A percentile compares a stretch with the other conserved stretches of the same genome.
These are phyloP conservation scores for Xylaria sp. DNA, from an alignment of 495 filamentous ascomycete species.

Conservation along the genomic window DNA sequence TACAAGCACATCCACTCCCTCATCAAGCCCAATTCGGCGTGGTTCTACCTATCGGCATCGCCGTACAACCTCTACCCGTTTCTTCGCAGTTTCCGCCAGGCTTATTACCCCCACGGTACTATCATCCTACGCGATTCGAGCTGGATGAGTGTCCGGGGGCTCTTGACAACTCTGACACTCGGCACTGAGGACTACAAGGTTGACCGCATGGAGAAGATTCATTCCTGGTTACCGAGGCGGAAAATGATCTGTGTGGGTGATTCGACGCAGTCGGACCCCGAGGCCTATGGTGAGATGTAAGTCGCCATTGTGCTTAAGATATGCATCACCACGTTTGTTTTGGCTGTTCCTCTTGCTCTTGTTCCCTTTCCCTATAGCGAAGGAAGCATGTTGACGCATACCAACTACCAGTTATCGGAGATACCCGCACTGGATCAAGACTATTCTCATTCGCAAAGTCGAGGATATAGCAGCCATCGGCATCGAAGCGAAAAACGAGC, in stretches of 20 bases:
- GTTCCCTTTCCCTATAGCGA: neutral
- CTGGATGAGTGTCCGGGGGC: slow-evolving; percentile 85
- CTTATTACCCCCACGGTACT: slow-evolving; percentile 77
- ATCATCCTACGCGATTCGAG: slow-evolving; percentile 83
- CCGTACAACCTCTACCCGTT: slow-evolving; percentile 95
- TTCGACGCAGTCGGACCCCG: slow-evolving; percentile 89
- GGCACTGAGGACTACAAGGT: slow-evolving; percentile 88
- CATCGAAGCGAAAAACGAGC: slow-evolving; percentile 72
- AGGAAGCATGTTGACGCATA: slow-evolving; percentile 14
- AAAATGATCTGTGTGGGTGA: slow-evolving; percentile 88
- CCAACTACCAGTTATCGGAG: slow-evolving; percentile 45
- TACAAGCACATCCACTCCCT: slow-evolving; percentile 68
- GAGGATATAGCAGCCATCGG: slow-evolving; percentile 75
- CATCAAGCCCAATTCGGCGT: slow-evolving; percentile 67
- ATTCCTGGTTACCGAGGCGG: slow-evolving; percentile 74
- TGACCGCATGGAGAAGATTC: slow-evolving; percentile 78
- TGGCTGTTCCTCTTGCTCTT: neutral
- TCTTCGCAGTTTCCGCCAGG: slow-evolving; percentile 72
- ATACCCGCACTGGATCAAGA: slow-evolving; percentile 75
- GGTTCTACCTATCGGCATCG: slow-evolving; percentile 93
- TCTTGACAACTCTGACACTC: slow-evolving; percentile 78
- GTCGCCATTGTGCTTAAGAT: slow-evolving; percentile 6
- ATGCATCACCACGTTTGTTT: neutral
- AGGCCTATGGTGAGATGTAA: slow-evolving; percentile 83
- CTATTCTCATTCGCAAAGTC: slow-evolving; percentile 85